A percentile compares a stretch with the other conserved stretches of the same genome.
These are phyloP conservation scores for Tylopilus sp. DNA, from an alignment of 768 basidiomycete genomes.

Conservation along the genomic window DNA sequence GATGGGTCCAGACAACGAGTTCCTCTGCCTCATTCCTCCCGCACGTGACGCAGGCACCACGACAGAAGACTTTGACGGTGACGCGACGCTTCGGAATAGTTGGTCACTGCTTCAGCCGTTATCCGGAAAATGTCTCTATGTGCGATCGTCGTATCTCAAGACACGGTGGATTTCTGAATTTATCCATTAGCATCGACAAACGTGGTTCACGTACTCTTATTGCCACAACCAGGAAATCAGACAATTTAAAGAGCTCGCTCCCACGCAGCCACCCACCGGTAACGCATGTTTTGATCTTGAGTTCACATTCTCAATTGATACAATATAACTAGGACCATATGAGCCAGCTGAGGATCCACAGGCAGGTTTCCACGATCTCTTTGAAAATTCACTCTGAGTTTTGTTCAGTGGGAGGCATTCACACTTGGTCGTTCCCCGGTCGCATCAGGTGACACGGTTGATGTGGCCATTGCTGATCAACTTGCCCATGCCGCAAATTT, in stretches of 20 bases:
- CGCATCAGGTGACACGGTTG: conserved; percentile 55
- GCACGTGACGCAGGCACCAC: conserved; percentile 44
- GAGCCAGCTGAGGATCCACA: conserved; percentile 84
- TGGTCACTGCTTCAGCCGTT: conserved; percentile 83
- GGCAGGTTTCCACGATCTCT: conserved; percentile 43
- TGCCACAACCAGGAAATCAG: conserved; percentile 94
- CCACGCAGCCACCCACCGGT: conserved; percentile 67
- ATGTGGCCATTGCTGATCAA: conserved; percentile 64
- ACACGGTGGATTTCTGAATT: conserved; percentile 30
- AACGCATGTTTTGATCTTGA: conserved; percentile 27
- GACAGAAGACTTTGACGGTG: conserved; percentile 54
- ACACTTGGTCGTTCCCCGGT: conserved; percentile 70
- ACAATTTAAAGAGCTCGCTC: conserved; percentile 86
- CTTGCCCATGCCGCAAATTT: conserved; percentile 64
- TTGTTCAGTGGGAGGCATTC: conserved; percentile 69
- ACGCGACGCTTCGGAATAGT: conserved; percentile 66
- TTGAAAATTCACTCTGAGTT: conserved; percentile 21
- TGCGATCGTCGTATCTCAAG: conserved; percentile 44
- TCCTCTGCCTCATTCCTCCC: conserved; percentile 77
- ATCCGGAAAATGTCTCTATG: conserved; percentile 80
- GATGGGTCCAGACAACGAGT: conserved; percentile 65
- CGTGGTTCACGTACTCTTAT: conserved; percentile 97
- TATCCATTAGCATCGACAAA: conserved; percentile 65
- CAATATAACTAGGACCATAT: conserved; percentile 52
- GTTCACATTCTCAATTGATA: conserved; percentile 19